Percentiles rank a stretch among this genome's conserved stretches.
Conservation (phyloP, 2,329 filamentous ascomycete genomes). For the Claviceps citrina region DNA sequence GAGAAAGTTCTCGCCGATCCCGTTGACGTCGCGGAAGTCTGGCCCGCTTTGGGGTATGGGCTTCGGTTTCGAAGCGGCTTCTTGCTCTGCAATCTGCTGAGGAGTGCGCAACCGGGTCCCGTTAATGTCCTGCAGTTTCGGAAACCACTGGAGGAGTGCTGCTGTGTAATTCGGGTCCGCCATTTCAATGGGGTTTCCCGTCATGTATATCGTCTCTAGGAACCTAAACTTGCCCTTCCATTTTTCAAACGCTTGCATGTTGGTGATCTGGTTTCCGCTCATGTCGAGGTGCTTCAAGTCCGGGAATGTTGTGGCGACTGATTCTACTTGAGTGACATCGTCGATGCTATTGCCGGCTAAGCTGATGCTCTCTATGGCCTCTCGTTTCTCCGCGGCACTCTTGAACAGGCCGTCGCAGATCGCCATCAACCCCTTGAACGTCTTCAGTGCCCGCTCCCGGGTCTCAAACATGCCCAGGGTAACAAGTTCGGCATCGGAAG, state of each 20-base stretch:
- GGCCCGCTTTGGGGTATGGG: slow-evolving; percentile 48
- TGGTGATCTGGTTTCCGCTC: slow-evolving; percentile 64
- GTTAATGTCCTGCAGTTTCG: slow-evolving; percentile 64
- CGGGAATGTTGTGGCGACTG: slow-evolving; percentile 64
- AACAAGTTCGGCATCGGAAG: slow-evolving; percentile 54
- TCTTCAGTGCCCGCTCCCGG: slow-evolving; percentile 60
- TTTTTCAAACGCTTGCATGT: slow-evolving; percentile 48
- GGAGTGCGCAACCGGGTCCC: slow-evolving; percentile 56
- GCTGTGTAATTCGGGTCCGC: slow-evolving; percentile 44
- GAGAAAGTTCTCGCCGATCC: slow-evolving; percentile 63
- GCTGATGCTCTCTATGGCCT: slow-evolving; percentile 68
- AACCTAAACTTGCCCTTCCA: slow-evolving; percentile 70
- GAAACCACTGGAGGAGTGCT: slow-evolving; percentile 69
- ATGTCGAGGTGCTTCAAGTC: slow-evolving; percentile 80
- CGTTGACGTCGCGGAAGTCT: slow-evolving; percentile 58
- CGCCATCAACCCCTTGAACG: slow-evolving; percentile 83
- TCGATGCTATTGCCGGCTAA: slow-evolving; percentile 67
- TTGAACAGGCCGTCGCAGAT: slow-evolving; percentile 69
- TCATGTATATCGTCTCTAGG: slow-evolving; percentile 67
- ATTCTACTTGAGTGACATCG: slow-evolving; percentile 56
- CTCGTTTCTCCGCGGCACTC: slow-evolving; percentile 52
- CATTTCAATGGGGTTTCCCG: slow-evolving; percentile 57
- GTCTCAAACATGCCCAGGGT: slow-evolving; percentile 62
- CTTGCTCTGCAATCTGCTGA: slow-evolving; percentile 47
- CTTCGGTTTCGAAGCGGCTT: slow-evolving; percentile 34